These are phyloP conservation scores for Chaetomium sp. DNA, from an alignment of 2,329 filamentous ascomycete species.

Conservation along the genomic window DNA sequence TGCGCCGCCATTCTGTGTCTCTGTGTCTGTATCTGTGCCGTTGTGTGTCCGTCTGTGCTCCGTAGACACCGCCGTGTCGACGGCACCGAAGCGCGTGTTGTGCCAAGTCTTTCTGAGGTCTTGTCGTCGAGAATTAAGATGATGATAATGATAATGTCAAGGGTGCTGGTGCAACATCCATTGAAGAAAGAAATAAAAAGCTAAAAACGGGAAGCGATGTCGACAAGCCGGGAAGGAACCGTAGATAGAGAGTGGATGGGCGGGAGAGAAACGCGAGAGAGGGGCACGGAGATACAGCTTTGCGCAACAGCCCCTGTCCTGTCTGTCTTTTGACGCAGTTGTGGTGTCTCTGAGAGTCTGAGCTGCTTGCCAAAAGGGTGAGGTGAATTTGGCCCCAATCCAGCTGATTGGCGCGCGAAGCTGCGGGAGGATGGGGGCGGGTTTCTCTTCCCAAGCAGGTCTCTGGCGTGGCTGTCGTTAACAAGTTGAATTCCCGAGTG, in stretches of 20 bases:
- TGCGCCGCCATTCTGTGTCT: constrained; percentile 35
- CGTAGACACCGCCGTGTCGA: constrained; percentile 2
- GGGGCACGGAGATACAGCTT: constrained; percentile 13
- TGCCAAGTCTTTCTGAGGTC: too few species aligned
- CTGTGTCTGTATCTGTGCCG: constrained; percentile 1
- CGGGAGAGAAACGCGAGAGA: constrained; percentile 8
- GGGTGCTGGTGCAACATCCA: too few species aligned
- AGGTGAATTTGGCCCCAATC: background rate
- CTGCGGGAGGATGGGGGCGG: background rate
- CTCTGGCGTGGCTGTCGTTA: too few species aligned
- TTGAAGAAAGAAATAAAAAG: constrained; percentile 21
- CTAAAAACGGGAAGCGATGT: background rate
- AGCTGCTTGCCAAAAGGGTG: background rate
- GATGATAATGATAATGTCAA: too few species aligned
- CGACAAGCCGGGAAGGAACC: constrained; percentile 7
- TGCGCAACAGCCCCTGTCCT: background rate
- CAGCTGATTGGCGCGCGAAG: background rate
- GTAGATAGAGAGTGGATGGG: background rate
- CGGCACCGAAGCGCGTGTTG: too few species aligned
- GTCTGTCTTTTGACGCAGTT: background rate
- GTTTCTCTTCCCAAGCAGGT: background rate
- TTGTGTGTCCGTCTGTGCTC: background rate
- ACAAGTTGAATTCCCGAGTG: too few species aligned
- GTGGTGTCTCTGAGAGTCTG: background rate
- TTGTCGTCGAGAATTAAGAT: too few species aligned